Conservation (phyloP, 192 early-diverging fungal species). For the Gonapodya prolifera region DNA sequence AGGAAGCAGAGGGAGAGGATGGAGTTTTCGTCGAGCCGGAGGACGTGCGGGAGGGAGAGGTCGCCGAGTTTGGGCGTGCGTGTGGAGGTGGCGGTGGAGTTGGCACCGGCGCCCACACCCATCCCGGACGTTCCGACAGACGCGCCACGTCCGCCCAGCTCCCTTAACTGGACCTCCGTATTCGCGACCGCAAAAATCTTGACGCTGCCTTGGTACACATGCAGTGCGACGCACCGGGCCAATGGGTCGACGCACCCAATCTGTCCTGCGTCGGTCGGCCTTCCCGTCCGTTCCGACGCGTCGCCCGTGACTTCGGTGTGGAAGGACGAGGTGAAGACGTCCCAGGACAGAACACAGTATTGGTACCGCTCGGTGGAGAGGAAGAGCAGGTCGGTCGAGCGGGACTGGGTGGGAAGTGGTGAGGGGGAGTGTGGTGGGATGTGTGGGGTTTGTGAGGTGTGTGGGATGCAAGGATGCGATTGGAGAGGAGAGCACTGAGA, state of each 20-base stretch:
- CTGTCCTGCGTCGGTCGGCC: slow-evolving; percentile 33
- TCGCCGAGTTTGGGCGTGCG: slow-evolving; percentile 43
- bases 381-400: slow-evolving; percentile 47
- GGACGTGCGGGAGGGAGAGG: slow-evolving; percentile 31
- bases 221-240: slow-evolving; percentile 34
- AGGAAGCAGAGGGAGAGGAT: neutral
- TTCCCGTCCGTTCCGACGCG: slow-evolving; percentile 38
- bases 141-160: slow-evolving; percentile 4
- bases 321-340: slow-evolving; percentile 24
- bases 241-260: slow-evolving; percentile 44
- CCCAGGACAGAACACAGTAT: slow-evolving; percentile 58
- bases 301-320: slow-evolving; percentile 55
- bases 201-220: slow-evolving; percentile 55
- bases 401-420: slow-evolving; percentile 22
- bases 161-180: slow-evolving; percentile 11
- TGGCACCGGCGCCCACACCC: slow-evolving; percentile 2
- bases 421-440: neutral
- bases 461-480: too few species aligned
- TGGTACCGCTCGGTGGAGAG: slow-evolving; percentile 54
- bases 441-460: too few species aligned
- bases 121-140: slow-evolving; percentile 5
- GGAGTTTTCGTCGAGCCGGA: slow-evolving; percentile 7
- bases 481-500: neutral
- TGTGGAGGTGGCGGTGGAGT: slow-evolving; percentile 1
- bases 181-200: slow-evolving; percentile 45